Conservation (phyloP, 495 filamentous ascomycete species). For the Viridothelium virens region DNA sequence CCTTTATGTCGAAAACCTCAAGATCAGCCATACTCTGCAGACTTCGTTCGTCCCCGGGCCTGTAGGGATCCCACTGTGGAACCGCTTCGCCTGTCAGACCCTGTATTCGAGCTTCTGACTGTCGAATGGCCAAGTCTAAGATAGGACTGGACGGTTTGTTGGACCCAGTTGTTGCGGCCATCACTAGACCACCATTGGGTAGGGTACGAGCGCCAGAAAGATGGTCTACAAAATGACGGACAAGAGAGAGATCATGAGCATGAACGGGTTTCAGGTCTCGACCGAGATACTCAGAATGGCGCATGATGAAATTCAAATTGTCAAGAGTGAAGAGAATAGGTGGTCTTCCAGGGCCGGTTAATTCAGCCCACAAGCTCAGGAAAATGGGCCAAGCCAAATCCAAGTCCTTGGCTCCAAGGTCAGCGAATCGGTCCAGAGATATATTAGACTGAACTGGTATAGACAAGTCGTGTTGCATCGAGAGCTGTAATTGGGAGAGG, state of each 20-base stretch:
- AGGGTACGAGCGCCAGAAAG: constrained; percentile 54
- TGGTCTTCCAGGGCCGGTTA: constrained; percentile 58
- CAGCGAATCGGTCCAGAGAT: constrained; percentile 59
- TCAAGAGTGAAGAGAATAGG: constrained; percentile 75
- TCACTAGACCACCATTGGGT: constrained; percentile 68
- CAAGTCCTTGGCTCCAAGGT: constrained; percentile 62
- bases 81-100: constrained; percentile 30
- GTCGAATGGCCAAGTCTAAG: constrained; percentile 47
- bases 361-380: constrained; percentile 70
- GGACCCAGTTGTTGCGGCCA: constrained; percentile 62
- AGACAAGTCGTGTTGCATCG: constrained; percentile 53
- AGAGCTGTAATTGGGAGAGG: constrained; percentile 50
- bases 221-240: constrained; percentile 64
- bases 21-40: constrained; percentile 40
- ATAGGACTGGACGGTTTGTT: constrained; percentile 55
- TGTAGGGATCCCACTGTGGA: constrained; percentile 56
- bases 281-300: constrained; percentile 59
- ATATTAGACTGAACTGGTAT: constrained; percentile 49
- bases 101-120: constrained; percentile 40
- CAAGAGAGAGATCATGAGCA: constrained; percentile 72
- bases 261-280: constrained; percentile 65
- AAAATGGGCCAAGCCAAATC: constrained; percentile 75
- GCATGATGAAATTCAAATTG: constrained; percentile 72
- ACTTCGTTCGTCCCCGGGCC: constrained; percentile 59
- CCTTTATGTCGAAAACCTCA: constrained; percentile 41